Base-by-base conservation (phyloP, 2,329 filamentous ascomycete species). In the Fusarium hostae region DNA sequence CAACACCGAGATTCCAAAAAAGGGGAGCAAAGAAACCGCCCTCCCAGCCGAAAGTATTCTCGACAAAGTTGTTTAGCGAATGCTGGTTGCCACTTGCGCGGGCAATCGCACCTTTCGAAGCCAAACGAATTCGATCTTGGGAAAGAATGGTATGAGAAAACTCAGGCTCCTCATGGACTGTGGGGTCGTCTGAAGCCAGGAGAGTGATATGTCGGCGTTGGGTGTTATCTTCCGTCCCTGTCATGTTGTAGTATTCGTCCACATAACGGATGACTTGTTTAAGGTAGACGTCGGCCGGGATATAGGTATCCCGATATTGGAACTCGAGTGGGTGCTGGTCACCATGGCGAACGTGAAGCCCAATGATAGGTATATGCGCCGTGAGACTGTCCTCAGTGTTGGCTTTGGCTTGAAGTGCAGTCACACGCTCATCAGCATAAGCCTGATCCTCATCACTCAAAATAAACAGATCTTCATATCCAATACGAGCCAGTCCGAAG, bases 1-100 rank as follows among this genome's bases (percentile, higher is more conserved):
- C 62, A 70, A 80, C 48, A 7, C 92, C 94, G 2, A 97, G 84
- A 55, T 90, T 91, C 89, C 92, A 95, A 81, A 97, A 97, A 81
- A 96, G 91, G 75, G 89, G 88, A 18, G 88, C 87, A 81, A 92
- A 97, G 84, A 97, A 97, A 2, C 94, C 94, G 22, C 94, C 94
- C 79, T 97, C 94, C 94, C 94, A 97, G 34, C 94, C 94, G 43
- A 93, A 90, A 3, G 90, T 88, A 77, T 94, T 91, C 65, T 94
- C 92, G 39, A 92, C 86, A 78, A 92, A 93, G 74, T 88, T 89
- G 71, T 87, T 86, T 78, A 92, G 88, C 10, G 86, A 83, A 15
- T 82, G 81, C 28, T 81, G 81, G 66, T 88, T 82, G 6, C 81
- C 78, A 45, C 79, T 81, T 63, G 78, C 81, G 71, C 80, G 80